Evolutionary conservation across 306 rosid species (phyloP).

Genomic region (Rubus idaeus): DNA sequence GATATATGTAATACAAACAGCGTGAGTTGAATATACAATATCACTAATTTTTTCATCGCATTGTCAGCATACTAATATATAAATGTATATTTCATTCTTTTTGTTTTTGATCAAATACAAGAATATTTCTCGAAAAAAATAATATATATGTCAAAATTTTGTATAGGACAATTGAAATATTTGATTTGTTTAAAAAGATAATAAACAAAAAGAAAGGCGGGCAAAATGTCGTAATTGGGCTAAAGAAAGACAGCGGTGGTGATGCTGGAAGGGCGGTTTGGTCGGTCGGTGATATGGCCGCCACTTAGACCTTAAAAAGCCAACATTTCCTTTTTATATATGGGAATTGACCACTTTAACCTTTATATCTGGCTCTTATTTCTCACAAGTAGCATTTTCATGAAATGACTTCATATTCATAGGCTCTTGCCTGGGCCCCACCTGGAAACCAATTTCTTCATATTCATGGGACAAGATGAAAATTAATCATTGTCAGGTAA

Average conservation of each 20-base stretch:
- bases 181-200: not conserved
- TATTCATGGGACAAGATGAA: no score
- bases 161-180: not conserved
- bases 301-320: conserved; percentile 46
- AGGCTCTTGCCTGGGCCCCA: not conserved
- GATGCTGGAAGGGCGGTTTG: conserved; percentile 68
- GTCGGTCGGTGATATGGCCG: conserved; percentile 66
- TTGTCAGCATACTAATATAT: no score
- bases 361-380: conserved; percentile 11
- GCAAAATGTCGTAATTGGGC: conserved; percentile 29
- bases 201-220: not conserved
- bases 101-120: not conserved
- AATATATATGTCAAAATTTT: no score
- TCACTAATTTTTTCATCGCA: no score
- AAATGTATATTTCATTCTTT: no score
- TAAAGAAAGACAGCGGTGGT: conserved; percentile 31
- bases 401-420: not conserved
- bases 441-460: not conserved
- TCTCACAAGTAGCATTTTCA: conserved; percentile 1
- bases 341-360: conserved; percentile 25
- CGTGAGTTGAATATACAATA: no score
- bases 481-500: not conserved
- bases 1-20: no score
- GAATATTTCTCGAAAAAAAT: no score
- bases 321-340: not conserved